Evolutionary conservation across 1,284 basidiomycete genomes (phyloP).

Genomic region (Naganishia cerealis): DNA sequence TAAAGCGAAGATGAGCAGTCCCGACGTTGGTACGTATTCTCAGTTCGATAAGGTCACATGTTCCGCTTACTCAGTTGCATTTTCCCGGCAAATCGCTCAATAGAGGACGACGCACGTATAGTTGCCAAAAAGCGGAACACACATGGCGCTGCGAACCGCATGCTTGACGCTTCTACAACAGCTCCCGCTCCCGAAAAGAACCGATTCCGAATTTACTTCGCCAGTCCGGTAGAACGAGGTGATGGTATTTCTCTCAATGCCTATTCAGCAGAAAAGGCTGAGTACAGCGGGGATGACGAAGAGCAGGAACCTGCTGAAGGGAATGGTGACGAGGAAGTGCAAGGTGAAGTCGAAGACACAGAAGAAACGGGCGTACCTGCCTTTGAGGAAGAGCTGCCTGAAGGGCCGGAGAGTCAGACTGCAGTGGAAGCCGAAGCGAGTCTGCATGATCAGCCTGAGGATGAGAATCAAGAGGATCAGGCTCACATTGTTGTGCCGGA

Average conservation of each 20-base stretch:
- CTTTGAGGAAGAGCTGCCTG: slow-evolving; percentile 29
- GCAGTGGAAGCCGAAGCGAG: not conserved
- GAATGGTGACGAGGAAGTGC: slow-evolving; percentile 62
- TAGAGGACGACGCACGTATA: slow-evolving; percentile 40
- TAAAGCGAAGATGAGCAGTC: slow-evolving; percentile 49
- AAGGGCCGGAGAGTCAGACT: slow-evolving; percentile 9
- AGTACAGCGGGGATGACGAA: slow-evolving; percentile 35
- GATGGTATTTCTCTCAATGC: slow-evolving; percentile 30
- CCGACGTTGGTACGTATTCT: slow-evolving; percentile 47
- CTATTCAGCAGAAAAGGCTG: slow-evolving; percentile 28
- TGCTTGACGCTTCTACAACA: slow-evolving; percentile 38
- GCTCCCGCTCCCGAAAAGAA: slow-evolving; percentile 43
- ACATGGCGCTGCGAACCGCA: slow-evolving; percentile 46
- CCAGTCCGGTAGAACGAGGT: slow-evolving; percentile 50
- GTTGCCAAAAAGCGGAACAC: slow-evolving; percentile 47
- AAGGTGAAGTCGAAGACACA: slow-evolving; percentile 35
- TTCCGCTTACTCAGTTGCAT: not conserved
- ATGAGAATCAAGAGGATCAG: slow-evolving; percentile 13
- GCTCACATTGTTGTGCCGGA: not conserved
- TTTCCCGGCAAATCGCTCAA: not conserved
- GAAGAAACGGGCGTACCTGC: slow-evolving; percentile 35
- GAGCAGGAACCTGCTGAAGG: slow-evolving; percentile 59
- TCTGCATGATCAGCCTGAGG: not conserved
- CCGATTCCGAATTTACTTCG: slow-evolving; percentile 55
- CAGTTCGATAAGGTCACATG: not conserved